Conservation (phyloP, 2,329 filamentous ascomycete genomes). For the Aspergillus brunneoviolaceus region DNA sequence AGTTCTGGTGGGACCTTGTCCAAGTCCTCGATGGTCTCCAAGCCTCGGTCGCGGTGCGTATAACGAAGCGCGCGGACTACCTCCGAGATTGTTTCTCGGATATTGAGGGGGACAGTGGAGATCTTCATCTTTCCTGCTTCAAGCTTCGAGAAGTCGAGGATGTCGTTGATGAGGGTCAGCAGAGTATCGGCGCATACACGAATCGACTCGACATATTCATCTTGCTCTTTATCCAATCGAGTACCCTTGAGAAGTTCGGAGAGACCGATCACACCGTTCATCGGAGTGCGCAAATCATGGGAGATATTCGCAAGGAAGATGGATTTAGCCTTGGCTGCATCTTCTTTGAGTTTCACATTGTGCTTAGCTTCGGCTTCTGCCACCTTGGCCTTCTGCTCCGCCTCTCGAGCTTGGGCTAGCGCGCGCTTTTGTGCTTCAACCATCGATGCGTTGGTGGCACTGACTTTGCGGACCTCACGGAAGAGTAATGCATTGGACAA, state of each 20-base stretch:
- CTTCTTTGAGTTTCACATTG: slow-evolving; percentile 66
- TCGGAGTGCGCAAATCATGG: slow-evolving; percentile 83
- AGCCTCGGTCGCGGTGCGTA: slow-evolving; percentile 60
- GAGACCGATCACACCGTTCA: slow-evolving; percentile 89
- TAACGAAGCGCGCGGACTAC: slow-evolving; percentile 64
- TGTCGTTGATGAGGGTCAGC: slow-evolving; percentile 86
- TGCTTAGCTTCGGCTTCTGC: slow-evolving; percentile 64
- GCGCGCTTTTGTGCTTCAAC: slow-evolving; percentile 64
- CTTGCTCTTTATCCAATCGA: slow-evolving; percentile 56
- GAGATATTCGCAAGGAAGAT: slow-evolving; percentile 95
- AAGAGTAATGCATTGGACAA: slow-evolving; percentile 65
- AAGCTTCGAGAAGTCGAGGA: slow-evolving; percentile 82
- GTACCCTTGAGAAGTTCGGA: slow-evolving; percentile 62
- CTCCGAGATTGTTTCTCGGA: slow-evolving; percentile 66
- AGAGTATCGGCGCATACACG: slow-evolving; percentile 70
- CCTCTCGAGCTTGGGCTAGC: slow-evolving; percentile 59
- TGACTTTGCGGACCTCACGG: slow-evolving; percentile 60
- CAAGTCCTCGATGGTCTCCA: slow-evolving; percentile 64
- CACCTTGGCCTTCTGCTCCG: slow-evolving; percentile 64
- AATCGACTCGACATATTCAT: slow-evolving; percentile 63
- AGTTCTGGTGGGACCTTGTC: slow-evolving; percentile 57
- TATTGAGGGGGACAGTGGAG: slow-evolving; percentile 78
- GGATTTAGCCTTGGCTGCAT: slow-evolving; percentile 74
- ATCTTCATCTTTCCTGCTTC: slow-evolving; percentile 86
- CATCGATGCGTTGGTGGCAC: slow-evolving; percentile 64